phyloP scores from a whole-genome alignment of 2,329 filamentous ascomycete species.

The Lasiodiplodia sp. region DNA sequence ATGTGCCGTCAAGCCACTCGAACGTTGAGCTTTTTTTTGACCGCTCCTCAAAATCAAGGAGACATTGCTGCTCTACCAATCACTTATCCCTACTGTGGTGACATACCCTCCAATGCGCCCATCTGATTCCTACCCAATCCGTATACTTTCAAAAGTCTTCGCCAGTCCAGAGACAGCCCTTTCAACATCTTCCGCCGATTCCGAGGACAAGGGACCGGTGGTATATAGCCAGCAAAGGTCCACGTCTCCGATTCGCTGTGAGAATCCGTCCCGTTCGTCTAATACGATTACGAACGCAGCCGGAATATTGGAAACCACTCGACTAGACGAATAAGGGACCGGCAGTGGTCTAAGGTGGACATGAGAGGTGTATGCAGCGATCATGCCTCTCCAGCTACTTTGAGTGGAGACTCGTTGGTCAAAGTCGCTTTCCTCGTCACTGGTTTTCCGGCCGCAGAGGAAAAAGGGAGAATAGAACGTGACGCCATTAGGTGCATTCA shows the following conservation, averaged over 20 bases:
- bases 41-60: background rate
- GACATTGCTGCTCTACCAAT: background rate
- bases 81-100: background rate
- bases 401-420: no score
- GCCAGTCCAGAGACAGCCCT: background rate
- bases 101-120: background rate
- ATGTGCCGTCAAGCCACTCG: background rate
- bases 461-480: no score
- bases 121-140: background rate
- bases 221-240: background rate
- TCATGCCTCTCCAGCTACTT: no score
- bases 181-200: no score
- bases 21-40: background rate
- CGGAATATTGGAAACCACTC: background rate
- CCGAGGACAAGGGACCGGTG: background rate
- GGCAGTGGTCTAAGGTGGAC: no score
- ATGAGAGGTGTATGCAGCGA: no score
- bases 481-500: no score
- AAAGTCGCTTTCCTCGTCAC: no score
- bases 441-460: no score
- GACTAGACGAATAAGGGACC: background rate
- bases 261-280: background rate
- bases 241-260: background rate
- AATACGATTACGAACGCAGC: background rate
- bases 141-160: background rate